Conservation (phyloP, 305 asterid species). For the Fraxinus dipetala region DNA sequence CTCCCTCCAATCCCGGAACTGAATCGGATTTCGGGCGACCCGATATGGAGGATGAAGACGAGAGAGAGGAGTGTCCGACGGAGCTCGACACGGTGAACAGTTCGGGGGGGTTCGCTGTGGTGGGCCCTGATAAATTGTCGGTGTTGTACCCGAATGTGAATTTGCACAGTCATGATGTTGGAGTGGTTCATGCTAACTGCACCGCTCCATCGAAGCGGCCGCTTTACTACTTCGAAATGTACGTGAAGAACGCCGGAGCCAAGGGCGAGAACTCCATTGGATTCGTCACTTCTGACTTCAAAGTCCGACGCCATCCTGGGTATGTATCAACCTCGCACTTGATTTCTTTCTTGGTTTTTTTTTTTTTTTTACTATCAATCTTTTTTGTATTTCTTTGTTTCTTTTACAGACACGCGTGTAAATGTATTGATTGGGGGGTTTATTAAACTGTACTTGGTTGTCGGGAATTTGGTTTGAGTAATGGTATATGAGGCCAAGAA, state of each 20-base stretch:
- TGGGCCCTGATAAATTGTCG: constrained; percentile 80
- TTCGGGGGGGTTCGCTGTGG: constrained; percentile 74
- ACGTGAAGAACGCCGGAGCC: constrained; percentile 72
- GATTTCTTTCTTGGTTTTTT: not conserved
- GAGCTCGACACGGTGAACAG: constrained; percentile 69
- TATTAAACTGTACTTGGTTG: not conserved
- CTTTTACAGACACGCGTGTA: not conserved
- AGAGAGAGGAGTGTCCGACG: constrained; percentile 63
- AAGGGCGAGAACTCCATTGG: constrained; percentile 87
- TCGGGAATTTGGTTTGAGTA: not conserved
- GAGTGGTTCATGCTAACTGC: constrained; percentile 81
- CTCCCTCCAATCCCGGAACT: constrained; percentile 23
- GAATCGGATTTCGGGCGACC: constrained; percentile 18
- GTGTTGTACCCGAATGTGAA: constrained; percentile 55
- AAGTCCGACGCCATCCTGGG: constrained; percentile 91
- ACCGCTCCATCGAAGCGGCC: constrained; percentile 73
- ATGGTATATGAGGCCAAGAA: not conserved
- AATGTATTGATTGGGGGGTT: not conserved
- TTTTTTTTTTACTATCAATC: not conserved
- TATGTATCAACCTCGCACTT: constrained; percentile 19
- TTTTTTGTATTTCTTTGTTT: not conserved
- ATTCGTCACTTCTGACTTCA: constrained; percentile 69
- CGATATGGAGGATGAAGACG: constrained; percentile 30
- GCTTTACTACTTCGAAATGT: constrained; percentile 85
- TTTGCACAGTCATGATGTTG: constrained; percentile 86